These are phyloP conservation scores for Polysphondylium violaceum DNA, from an alignment of 78 protist species.

Conservation along the genomic window DNA sequence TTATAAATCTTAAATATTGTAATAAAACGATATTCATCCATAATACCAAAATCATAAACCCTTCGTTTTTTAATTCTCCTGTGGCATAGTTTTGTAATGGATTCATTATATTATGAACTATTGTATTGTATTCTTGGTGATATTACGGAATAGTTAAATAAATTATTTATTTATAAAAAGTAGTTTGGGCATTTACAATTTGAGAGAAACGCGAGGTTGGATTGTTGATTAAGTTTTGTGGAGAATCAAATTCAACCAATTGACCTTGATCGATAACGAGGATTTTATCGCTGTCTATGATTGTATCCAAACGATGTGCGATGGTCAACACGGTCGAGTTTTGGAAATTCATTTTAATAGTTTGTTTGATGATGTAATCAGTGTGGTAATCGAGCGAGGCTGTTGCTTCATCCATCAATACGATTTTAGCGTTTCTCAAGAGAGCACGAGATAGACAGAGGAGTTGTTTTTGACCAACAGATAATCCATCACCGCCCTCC, in stretches of 20 bases:
- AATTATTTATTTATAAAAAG: no score
- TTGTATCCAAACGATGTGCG: slow-evolving; percentile 92
- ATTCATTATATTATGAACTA: no score
- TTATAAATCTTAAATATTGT: no score
- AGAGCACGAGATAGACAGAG: slow-evolving; percentile 96
- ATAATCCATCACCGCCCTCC: slow-evolving; percentile 81
- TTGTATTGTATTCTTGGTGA: no score
- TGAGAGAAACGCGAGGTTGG: slow-evolving; percentile 24
- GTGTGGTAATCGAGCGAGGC: slow-evolving; percentile 91
- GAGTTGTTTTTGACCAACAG: slow-evolving; percentile 96
- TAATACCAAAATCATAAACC: no score
- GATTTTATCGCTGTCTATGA: slow-evolving; percentile 86
- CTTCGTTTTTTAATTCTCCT: no score
- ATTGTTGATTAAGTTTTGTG: slow-evolving; percentile 22
- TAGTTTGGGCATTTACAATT: slow-evolving; percentile 12
- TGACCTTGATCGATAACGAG: slow-evolving; percentile 83
- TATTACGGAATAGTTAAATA: no score
- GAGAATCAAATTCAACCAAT: slow-evolving; percentile 72
- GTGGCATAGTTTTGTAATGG: no score
- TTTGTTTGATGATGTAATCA: slow-evolving; percentile 78
- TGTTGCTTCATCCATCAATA: slow-evolving; percentile 97
- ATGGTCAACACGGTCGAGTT: slow-evolving; percentile 91
- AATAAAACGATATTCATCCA: no score
- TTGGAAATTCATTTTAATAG: slow-evolving; percentile 66
- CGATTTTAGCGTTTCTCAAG: slow-evolving; percentile 81